phyloP scores from a whole-genome alignment of 73 alveolate genomes.

The Diophrys sp. region DNA sequence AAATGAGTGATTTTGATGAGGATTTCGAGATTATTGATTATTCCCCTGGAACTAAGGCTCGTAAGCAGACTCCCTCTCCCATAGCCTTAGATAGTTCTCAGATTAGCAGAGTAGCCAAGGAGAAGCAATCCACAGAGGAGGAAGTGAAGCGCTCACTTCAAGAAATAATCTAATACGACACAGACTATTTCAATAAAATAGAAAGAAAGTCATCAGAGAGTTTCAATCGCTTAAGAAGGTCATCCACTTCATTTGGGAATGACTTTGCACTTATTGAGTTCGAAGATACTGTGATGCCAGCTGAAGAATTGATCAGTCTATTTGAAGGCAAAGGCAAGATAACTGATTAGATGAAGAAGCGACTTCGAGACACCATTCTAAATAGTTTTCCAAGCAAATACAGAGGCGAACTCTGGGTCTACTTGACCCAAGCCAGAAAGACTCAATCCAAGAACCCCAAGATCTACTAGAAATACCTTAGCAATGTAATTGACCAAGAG shows the following conservation, averaged over 20 bases:
- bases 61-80: not conserved
- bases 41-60: not conserved
- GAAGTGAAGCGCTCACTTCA: not conserved
- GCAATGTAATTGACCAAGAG: not conserved
- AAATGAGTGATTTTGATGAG: not conserved
- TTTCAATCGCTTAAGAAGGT: not conserved
- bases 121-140: not conserved
- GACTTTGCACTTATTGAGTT: not conserved
- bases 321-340: not conserved
- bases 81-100: not conserved
- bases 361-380: not conserved
- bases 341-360: not conserved
- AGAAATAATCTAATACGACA: not conserved
- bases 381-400: not conserved
- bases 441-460: not conserved
- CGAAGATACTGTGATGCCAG: not conserved
- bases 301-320: not conserved
- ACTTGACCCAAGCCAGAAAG: not conserved
- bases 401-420: slow-evolving; percentile 7
- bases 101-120: not conserved
- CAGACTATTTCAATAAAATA: not conserved
- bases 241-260: not conserved
- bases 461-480: not conserved
- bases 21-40: not conserved
- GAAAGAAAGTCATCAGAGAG: not conserved